phyloP scores from a whole-genome alignment of 2,329 filamentous ascomycete genomes.

The Trichoderma sp. region DNA sequence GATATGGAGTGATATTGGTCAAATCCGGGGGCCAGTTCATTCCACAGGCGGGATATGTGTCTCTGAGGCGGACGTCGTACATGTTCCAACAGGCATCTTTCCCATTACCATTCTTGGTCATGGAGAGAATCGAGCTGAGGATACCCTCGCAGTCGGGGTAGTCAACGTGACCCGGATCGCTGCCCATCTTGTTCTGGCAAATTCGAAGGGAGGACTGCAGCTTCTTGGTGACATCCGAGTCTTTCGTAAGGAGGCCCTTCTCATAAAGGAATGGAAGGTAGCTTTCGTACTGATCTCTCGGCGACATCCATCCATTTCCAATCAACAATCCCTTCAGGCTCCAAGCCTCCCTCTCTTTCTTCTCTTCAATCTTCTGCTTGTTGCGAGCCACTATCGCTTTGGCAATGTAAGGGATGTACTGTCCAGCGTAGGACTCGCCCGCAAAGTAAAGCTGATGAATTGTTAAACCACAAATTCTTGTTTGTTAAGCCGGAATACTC shows the following conservation, averaged over 20 bases:
- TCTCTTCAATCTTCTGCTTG: slow-evolving; percentile 50
- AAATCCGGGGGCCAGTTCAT: slow-evolving; percentile 99
- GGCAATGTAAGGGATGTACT: slow-evolving; percentile 97
- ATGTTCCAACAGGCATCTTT: slow-evolving; percentile 79
- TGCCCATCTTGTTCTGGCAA: slow-evolving; percentile 65
- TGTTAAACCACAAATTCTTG: neutral
- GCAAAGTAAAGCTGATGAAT: slow-evolving; percentile 77
- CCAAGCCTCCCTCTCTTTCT: slow-evolving; percentile 53
- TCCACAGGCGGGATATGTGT: slow-evolving; percentile 80
- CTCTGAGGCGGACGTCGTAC: slow-evolving; percentile 90
- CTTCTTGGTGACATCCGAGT: slow-evolving; percentile 61
- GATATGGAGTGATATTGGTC: slow-evolving; percentile 73
- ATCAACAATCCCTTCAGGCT: slow-evolving; percentile 84
- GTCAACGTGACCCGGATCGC: slow-evolving; percentile 58
- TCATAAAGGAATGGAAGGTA: slow-evolving; percentile 83
- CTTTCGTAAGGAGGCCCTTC: slow-evolving; percentile 69
- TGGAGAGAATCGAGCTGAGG: slow-evolving; percentile 68
- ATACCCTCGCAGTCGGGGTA: slow-evolving; percentile 73
- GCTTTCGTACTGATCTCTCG: slow-evolving; percentile 82
- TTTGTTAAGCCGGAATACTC: slow-evolving; percentile 42
- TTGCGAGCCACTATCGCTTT: slow-evolving; percentile 87
- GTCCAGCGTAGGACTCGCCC: slow-evolving; percentile 94
- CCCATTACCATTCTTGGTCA: slow-evolving; percentile 60
- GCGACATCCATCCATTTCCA: slow-evolving; percentile 97
- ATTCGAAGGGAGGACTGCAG: slow-evolving; percentile 69